Evolutionary conservation across 352 stramenopile species (phyloP).

Genomic region (Phytophthora parvispora): DNA sequence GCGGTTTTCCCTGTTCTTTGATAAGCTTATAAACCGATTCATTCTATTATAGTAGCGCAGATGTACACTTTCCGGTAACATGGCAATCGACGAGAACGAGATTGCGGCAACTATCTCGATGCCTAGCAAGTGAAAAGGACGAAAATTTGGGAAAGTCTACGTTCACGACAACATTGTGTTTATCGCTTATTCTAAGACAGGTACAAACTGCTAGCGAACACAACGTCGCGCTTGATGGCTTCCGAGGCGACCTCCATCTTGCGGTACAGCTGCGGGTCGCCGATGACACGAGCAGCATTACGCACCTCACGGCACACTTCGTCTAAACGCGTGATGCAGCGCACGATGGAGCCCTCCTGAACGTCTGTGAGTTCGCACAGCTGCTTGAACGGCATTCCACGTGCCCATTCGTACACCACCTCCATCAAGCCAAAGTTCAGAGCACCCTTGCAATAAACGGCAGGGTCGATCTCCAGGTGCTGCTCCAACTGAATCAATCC

Average conservation of each 20-base stretch:
- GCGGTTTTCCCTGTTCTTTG: no score
- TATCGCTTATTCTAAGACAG: conserved; percentile 82
- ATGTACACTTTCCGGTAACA: no score
- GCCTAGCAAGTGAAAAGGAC: no score
- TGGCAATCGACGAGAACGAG: no score
- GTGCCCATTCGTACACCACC: conserved; percentile 98
- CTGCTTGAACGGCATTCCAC: conserved; percentile 97
- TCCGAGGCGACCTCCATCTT: conserved; percentile 99
- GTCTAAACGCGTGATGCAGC: conserved; percentile 98
- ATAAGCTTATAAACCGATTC: no score
- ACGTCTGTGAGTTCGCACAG: conserved; percentile 97
- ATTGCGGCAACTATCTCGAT: no score
- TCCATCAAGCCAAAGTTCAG: conserved; percentile 98
- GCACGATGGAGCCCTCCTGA: conserved; percentile 98
- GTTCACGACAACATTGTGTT: no score
- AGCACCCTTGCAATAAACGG: conserved; percentile 92
- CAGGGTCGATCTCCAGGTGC: conserved; percentile 90
- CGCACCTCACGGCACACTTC: conserved; percentile 98
- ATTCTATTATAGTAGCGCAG: no score
- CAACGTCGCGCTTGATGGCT: conserved; percentile 98
- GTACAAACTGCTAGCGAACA: conserved; percentile 98
- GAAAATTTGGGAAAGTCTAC: no score
- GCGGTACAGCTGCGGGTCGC: conserved; percentile 96
- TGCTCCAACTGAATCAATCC: conserved; percentile 87
- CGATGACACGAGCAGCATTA: conserved; percentile 95